Percentiles rank a stretch among this genome's conserved stretches.
These are phyloP conservation scores for Isoetes engelmannii DNA, from an alignment of 83 land plant species.

Conservation along the genomic window DNA sequence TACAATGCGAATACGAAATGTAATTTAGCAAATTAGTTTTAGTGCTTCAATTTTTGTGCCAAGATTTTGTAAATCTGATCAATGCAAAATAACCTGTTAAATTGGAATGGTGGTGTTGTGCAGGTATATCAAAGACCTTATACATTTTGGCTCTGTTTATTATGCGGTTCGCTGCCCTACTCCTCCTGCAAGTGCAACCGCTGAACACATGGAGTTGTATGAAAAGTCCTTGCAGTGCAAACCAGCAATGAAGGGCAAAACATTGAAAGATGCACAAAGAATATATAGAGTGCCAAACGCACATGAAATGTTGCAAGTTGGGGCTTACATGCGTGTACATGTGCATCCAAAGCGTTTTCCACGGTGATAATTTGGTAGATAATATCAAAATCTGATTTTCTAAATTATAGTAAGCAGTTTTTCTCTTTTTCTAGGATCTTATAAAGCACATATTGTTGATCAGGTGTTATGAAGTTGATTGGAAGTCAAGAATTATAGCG, in stretches of 20 bases:
- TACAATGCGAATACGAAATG: background rate
- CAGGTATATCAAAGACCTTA: conserved; percentile 92
- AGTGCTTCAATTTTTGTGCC: background rate
- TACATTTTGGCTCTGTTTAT: conserved; percentile 86
- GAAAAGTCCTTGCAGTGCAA: conserved; percentile 52
- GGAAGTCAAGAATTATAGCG: conserved; percentile 85
- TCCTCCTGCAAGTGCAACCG: conserved; percentile 67
- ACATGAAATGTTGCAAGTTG: conserved; percentile 63
- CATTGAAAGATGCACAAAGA: conserved; percentile 84
- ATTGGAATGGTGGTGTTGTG: conserved; percentile 19
- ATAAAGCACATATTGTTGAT: background rate
- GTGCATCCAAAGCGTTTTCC: conserved; percentile 95
- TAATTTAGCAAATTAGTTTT: conserved; percentile 1
- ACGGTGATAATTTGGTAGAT: conserved; percentile 35
- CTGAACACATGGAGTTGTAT: conserved; percentile 58
- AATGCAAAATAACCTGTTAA: background rate
- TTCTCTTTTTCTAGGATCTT: too few species aligned
- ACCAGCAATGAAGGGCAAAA: conserved; percentile 78
- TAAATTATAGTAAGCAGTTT: too few species aligned
- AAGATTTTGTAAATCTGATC: background rate
- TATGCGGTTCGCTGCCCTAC: conserved; percentile 82
- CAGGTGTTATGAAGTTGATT: conserved; percentile 96
- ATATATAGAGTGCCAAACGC: conserved; percentile 53
- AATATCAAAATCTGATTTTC: too few species aligned
- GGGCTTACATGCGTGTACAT: conserved; percentile 88